phyloP scores from a whole-genome alignment of 495 filamentous ascomycete genomes.

The Lasiosphaeris hirsuta region DNA sequence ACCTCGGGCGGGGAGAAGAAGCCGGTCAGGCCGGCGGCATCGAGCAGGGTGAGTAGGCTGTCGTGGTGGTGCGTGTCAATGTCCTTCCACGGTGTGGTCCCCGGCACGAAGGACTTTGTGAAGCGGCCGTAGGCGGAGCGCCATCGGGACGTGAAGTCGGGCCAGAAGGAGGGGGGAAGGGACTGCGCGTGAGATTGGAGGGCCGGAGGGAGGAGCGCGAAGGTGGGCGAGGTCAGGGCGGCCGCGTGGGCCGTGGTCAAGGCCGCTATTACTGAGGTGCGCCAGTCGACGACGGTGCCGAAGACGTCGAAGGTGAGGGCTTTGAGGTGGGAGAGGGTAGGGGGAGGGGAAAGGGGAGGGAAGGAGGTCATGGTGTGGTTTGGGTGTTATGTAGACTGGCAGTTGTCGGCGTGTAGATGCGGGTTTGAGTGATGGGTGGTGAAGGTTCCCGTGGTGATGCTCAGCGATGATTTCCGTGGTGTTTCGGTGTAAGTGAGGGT shows the following conservation, averaged over 20 bases:
- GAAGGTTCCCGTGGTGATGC: no score
- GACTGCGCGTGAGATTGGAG: constrained; percentile 45
- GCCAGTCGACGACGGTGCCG: constrained; percentile 76
- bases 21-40: constrained; percentile 48
- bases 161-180: constrained; percentile 59
- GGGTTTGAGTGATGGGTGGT: no score
- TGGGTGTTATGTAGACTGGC: neutral
- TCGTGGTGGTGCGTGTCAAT: constrained; percentile 68
- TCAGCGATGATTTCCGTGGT: no score
- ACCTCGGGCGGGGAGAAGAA: constrained; percentile 60
- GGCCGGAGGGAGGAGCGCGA: constrained; percentile 39
- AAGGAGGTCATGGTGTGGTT: neutral
- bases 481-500: no score
- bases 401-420: neutral
- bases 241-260: constrained; percentile 47
- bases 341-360: neutral
- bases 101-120: constrained; percentile 52
- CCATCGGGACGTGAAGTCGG: constrained; percentile 64
- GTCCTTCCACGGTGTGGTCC: constrained; percentile 43
- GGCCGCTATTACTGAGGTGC: constrained; percentile 53
- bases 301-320: constrained; percentile 62
- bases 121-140: constrained; percentile 59
- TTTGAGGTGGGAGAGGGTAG: constrained; percentile 26
- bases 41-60: constrained; percentile 55
- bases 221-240: constrained; percentile 33